Base-by-base conservation (phyloP, 2,329 filamentous ascomycete species). In the Fusarium keratoplasticum region DNA sequence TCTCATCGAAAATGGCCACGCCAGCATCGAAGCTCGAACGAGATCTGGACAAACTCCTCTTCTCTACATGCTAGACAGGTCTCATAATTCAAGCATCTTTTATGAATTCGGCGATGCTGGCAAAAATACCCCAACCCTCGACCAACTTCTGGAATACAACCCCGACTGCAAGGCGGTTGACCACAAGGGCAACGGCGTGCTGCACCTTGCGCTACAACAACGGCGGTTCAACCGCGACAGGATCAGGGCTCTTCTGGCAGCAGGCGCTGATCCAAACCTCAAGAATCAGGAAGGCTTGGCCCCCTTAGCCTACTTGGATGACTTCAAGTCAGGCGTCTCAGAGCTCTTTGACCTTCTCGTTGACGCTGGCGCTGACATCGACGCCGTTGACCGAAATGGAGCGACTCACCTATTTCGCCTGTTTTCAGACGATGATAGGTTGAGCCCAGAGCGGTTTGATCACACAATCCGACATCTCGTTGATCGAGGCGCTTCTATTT, bases 1-100 rank as follows among this genome's bases (percentile, higher is more conserved):
- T 11, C 72, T 82, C 1, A 40, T 81, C 3, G 76, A 80, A n/a
- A 36, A 70, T 8, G 78, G 78, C 2, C 65, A 76, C 29, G 77
- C 71, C 2, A 47, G 78, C 25, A 64, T 81, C n/a, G 73, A 82
- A 35, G 59, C 68, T 14, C 38, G 16, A 16, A 25, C 44, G 0
- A 16, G 20, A 10, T 63, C 76, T 44, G 75, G 76, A 11, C 33
- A 35, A 13, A 79, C 76, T 0, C 79, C 76, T 10, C 73, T 81
- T 16, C 47, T 76, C 5, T 60, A 57, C 16, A 25, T 66, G 20
- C 8, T 76, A 52, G 1, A 2, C 22, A 27, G 42, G 14, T 47
- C 42, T 18, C 42, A 47, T 27, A 6, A 16, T 25, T 27, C 42
- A 27, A 6, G 5, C 42, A 18, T 27, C 14, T 47, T 27, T 47